Evolutionary conservation across 768 basidiomycete species (phyloP), one percentile per base, ranked within the genome.

Genomic region (Hypsizygus marmoreus): DNA sequence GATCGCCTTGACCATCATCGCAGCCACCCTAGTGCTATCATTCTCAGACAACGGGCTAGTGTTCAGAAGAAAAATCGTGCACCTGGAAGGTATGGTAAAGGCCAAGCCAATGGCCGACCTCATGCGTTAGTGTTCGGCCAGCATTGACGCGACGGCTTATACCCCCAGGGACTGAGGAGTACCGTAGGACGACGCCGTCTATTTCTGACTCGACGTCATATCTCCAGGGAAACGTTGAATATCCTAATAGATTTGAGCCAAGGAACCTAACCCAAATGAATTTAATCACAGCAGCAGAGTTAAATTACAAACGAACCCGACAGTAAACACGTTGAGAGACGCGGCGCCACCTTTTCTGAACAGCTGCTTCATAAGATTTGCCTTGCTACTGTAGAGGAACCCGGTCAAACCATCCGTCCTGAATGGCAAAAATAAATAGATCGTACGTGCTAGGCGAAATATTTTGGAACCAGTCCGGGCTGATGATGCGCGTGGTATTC

Each of bases 61-160:
- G 12, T 12, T 10, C 6, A 19, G 34, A 28, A 19, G n/a, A 11
- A 4, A 24, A n/a, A 10, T 22, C 9, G 22, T 37, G 9, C n/a
- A 55, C 67, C 57, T 73, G 64, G 62, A 76, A 77, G 20, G 75
- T 75, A 54, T 77, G 74, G 44, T 69, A 71, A 1, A 76, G 63
- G 12, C 75, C 75, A 32, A 73, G 54, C 74, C 75, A 78, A 55
- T 77, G 74, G 1, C 75, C 73, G 6, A 65, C 65, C 54, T 79
- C 76, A 51, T 79, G 77, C 4, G 69, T 70, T 6, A 74, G 56
- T 2, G 75, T 78, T 48, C 67, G 57, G 1, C 69, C 68, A 55
- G 65, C 57, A 55, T 79, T 68, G 51, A 74, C 53, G 65, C 58
- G 3, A 35, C 26, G 32, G 68, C 62, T 35, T 62, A 52, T n/a